Percentiles rank a stretch among this genome's conserved stretches.
Conservation (phyloP, 257 asterid genomes). For the Plantago ovata region DNA sequence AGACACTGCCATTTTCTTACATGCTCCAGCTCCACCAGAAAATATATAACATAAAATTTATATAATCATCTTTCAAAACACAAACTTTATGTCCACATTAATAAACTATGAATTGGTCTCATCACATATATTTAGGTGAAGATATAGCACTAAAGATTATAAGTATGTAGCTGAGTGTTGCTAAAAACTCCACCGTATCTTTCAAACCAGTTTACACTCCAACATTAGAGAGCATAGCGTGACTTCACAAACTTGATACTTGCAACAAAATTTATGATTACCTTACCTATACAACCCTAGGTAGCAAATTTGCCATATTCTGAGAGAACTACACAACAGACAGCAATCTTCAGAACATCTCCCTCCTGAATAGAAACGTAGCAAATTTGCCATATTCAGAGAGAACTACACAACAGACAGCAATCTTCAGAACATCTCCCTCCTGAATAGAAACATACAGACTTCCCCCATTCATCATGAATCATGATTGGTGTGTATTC, state of each 20-base stretch:
- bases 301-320: no score
- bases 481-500: constrained; percentile 59
- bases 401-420: constrained; percentile 24
- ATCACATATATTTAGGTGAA: no score
- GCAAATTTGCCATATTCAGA: constrained; percentile 6
- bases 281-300: no score
- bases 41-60: no score
- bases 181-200: constrained; percentile 1
- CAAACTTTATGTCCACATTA: no score
- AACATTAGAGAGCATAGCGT: no score
- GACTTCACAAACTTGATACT: neutral
- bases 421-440: constrained; percentile 21
- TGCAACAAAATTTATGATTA: constrained; percentile 1
- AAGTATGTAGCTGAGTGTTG: no score
- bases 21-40: no score
- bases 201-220: neutral
- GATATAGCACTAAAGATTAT: no score
- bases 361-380: constrained; percentile 16
- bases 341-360: constrained; percentile 21
- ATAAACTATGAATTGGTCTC: no score
- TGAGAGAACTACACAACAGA: constrained; percentile 19
- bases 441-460: constrained; percentile 15
- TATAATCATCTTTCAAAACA: no score
- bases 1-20: no score
- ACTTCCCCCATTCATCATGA: constrained; percentile 17